Conservation (phyloP, 139 green algal genomes). For the Micromonas pusilla region DNA sequence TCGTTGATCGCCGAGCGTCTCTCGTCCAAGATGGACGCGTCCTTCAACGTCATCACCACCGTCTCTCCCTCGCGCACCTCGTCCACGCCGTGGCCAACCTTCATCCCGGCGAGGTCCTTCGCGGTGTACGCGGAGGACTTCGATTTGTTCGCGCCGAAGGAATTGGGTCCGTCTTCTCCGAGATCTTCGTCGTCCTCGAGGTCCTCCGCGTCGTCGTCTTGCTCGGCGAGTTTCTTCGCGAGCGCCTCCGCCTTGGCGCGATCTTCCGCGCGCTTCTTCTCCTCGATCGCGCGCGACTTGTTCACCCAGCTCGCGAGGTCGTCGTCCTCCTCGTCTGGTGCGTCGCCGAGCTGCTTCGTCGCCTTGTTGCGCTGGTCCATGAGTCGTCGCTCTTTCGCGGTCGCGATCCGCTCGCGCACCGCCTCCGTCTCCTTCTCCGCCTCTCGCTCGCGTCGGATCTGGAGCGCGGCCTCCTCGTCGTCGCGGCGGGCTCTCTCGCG, state of each 20-base stretch:
- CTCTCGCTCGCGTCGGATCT: too few relatives aligned
- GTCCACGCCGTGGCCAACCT: conserved; percentile 47
- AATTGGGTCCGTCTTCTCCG: conserved; percentile 38
- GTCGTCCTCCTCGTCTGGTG: conserved; percentile 54
- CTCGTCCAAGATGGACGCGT: conserved; percentile 65
- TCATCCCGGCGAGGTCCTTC: conserved; percentile 53
- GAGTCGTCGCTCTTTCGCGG: conserved; percentile 40
- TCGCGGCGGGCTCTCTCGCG: conserved; percentile 29
- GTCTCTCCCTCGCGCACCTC: conserved; percentile 64
- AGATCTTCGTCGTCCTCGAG: conserved; percentile 35
- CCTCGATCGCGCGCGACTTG: conserved; percentile 41
- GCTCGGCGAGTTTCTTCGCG: conserved; percentile 27
- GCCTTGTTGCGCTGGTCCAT: conserved; percentile 25
- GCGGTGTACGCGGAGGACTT: conserved; percentile 32
- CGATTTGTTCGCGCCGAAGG: conserved; percentile 29
- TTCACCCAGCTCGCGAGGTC: conserved; percentile 56
- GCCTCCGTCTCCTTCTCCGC: not conserved
- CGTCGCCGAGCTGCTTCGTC: conserved; percentile 54
- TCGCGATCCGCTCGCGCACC: not conserved
- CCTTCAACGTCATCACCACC: conserved; percentile 77
- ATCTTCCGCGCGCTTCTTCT: conserved; percentile 28
- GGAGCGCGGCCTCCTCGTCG: conserved; percentile 28
- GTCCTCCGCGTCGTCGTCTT: conserved; percentile 30
- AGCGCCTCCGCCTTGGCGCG: conserved; percentile 28
- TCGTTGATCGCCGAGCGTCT: conserved; percentile 48